Evolutionary conservation across 1,284 basidiomycete species (phyloP).

Genomic region (Cystobasidium pallidum): DNA sequence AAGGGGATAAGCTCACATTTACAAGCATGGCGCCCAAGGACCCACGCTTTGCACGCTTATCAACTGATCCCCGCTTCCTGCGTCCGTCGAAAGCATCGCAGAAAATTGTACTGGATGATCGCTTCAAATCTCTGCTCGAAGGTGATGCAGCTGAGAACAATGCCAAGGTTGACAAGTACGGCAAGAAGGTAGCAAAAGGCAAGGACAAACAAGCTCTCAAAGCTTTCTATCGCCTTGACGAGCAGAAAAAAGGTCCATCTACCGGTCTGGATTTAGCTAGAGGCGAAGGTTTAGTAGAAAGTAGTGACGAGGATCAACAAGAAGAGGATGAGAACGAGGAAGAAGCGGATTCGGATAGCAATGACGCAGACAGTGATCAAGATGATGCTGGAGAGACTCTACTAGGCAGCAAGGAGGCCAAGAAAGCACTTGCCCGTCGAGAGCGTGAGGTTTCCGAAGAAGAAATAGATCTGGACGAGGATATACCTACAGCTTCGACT

Average conservation of each 20-base stretch:
- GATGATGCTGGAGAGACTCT: constrained; percentile 54
- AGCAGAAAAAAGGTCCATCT: constrained; percentile 52
- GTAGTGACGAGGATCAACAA: constrained; percentile 63
- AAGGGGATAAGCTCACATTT: neutral
- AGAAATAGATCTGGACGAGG: constrained; percentile 79
- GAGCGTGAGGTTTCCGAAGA: constrained; percentile 59
- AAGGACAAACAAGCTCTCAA: constrained; percentile 75
- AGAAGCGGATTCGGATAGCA: constrained; percentile 54
- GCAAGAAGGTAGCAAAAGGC: constrained; percentile 70
- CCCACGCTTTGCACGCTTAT: constrained; percentile 76
- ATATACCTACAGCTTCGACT: constrained; percentile 40
- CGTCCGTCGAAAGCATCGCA: constrained; percentile 74
- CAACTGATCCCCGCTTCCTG: constrained; percentile 90
- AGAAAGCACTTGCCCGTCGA: constrained; percentile 46
- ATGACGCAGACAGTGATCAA: constrained; percentile 55
- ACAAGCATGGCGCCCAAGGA: constrained; percentile 60
- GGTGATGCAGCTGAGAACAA: constrained; percentile 46
- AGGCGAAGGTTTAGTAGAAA: constrained; percentile 80
- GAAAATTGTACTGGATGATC: constrained; percentile 87
- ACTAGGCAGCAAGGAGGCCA: constrained; percentile 46
- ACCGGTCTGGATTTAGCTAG: constrained; percentile 78
- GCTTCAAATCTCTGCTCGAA: constrained; percentile 81
- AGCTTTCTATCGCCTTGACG: constrained; percentile 75
- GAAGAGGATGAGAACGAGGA: constrained; percentile 60
- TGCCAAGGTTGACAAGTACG: constrained; percentile 88